Base-by-base conservation (phyloP, 2,329 filamentous ascomycete species). In the Aureobasidium sp. region DNA sequence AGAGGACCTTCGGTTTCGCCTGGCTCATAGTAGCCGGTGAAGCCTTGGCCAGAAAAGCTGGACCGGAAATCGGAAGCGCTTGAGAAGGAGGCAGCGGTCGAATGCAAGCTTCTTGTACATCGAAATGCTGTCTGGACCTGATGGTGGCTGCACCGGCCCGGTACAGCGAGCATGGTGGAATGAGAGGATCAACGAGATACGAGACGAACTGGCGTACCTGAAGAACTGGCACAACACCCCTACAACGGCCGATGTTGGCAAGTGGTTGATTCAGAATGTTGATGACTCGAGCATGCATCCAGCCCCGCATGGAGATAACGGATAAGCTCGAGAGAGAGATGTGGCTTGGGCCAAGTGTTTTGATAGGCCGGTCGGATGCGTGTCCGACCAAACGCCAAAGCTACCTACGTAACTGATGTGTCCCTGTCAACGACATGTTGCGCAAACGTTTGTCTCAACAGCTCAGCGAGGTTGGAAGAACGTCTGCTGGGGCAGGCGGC, bases 1-100 rank as follows among this genome's bases (percentile, higher is more conserved):
- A 89, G 73, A n/a, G 86, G 86, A 0, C 86, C 86, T 29, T 79
- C 75, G 17, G 84, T 87, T 3, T 84, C 84, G 6, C 81, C 82
- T 6, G 85, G 75, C 69, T 88, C 85, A 74, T 88, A 88, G 65
- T 78, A 80, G 47, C 81, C 79, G 9, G 83, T 84, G 71, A 81
- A 88, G 19, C 81, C 81, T 68, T 86, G 84, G 58, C 79, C 81
- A 62, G 81, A 79, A 66, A 87, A 87, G 73, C 87, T 84, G 9
- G 83, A 83, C 42, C 83, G 80, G 7, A 48, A 58, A 44, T 58
- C 31, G 19, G 54, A 58, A 19, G n/a, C 22, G 31, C 42, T 58
- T 66, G 80, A 77, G 67, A 84, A 85, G 63, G 81, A 76, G 66
- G 44, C 68, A 70, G 44, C 64, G 64, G 33, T 65, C 63, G 56